Evolutionary conservation across 2,329 filamentous ascomycete genomes (phyloP).

Genomic region (Kalaharituber pfeilii): DNA sequence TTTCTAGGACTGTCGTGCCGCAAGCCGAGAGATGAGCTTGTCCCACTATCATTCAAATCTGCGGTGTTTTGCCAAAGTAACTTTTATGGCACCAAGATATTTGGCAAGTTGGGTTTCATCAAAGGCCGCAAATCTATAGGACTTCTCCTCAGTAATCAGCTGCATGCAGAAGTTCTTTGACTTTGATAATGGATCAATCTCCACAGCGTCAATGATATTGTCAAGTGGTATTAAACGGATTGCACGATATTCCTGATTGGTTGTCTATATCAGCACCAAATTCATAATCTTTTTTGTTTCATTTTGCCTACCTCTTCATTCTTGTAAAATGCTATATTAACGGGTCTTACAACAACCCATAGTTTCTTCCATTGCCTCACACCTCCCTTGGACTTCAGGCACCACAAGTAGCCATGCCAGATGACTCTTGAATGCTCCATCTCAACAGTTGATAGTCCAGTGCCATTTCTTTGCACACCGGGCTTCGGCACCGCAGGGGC

Average conservation of each 20-base stretch:
- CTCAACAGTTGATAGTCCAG: constrained; percentile 21
- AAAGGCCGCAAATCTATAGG: constrained; percentile 55
- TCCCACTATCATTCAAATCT: neutral
- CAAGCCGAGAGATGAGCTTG: neutral
- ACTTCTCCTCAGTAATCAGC: constrained; percentile 84
- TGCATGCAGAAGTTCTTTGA: constrained; percentile 80
- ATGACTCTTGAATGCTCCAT: constrained; percentile 58
- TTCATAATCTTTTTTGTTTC: neutral
- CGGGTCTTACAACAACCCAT: constrained; percentile 78
- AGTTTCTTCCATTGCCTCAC: constrained; percentile 87
- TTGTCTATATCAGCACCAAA: neutral
- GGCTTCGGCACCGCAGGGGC: constrained; percentile 8
- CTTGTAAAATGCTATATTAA: constrained; percentile 80
- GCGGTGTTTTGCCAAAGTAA: constrained; percentile 45
- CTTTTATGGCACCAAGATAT: constrained; percentile 84
- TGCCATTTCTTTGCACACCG: constrained; percentile 21
- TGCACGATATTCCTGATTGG: constrained; percentile 59
- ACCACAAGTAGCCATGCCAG: constrained; percentile 78
- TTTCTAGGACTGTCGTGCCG: neutral
- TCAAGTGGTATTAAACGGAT: constrained; percentile 63
- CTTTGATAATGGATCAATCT: constrained; percentile 71
- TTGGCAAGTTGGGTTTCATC: constrained; percentile 69
- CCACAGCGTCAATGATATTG: constrained; percentile 73
- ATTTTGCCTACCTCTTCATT: constrained; percentile 41
- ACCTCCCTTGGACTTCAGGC: constrained; percentile 64